phyloP scores from a whole-genome alignment of 2,329 filamentous ascomycete genomes.

The Trichophyton simii region DNA sequence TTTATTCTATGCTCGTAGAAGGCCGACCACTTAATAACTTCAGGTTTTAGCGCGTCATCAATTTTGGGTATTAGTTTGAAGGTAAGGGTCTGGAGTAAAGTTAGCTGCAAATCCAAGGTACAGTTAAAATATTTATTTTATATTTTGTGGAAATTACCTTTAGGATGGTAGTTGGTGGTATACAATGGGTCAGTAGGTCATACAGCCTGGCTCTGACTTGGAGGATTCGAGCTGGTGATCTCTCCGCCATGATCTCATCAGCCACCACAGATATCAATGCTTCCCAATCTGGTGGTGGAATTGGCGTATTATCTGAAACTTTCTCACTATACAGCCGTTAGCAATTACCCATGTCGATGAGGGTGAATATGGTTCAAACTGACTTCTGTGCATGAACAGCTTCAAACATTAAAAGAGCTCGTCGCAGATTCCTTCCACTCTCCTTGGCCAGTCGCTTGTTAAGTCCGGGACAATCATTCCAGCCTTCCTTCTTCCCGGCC shows the following conservation, averaged over 20 bases:
- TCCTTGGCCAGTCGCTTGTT: slow-evolving; percentile 79
- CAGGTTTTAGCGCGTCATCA: slow-evolving; percentile 78
- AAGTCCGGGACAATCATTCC: slow-evolving; percentile 61
- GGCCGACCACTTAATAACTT: slow-evolving; percentile 89
- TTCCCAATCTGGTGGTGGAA: slow-evolving; percentile 95
- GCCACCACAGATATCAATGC: slow-evolving; percentile 78
- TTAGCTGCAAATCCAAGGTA: neutral
- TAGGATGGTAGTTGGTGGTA: slow-evolving; percentile 83
- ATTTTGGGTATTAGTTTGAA: slow-evolving; percentile 83
- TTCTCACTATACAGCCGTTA: slow-evolving; percentile 53
- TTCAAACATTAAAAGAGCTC: slow-evolving; percentile 91
- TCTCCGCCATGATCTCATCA: slow-evolving; percentile 85
- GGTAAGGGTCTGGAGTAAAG: slow-evolving; percentile 52
- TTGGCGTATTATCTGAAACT: slow-evolving; percentile 72
- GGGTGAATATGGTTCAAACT: neutral
- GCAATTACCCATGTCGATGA: neutral
- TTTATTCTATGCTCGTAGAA: slow-evolving; percentile 95
- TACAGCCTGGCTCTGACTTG: slow-evolving; percentile 90
- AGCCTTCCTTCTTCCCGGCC: slow-evolving; percentile 68
- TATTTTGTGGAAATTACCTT: slow-evolving; percentile 43
- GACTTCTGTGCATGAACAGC: slow-evolving; percentile 96
- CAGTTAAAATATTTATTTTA: neutral
- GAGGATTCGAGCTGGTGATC: slow-evolving; percentile 77
- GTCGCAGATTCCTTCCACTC: slow-evolving; percentile 78
- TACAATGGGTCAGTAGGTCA: slow-evolving; percentile 92